Base-by-base conservation (phyloP, 2,329 filamentous ascomycete species). In the Alternaria sp. region DNA sequence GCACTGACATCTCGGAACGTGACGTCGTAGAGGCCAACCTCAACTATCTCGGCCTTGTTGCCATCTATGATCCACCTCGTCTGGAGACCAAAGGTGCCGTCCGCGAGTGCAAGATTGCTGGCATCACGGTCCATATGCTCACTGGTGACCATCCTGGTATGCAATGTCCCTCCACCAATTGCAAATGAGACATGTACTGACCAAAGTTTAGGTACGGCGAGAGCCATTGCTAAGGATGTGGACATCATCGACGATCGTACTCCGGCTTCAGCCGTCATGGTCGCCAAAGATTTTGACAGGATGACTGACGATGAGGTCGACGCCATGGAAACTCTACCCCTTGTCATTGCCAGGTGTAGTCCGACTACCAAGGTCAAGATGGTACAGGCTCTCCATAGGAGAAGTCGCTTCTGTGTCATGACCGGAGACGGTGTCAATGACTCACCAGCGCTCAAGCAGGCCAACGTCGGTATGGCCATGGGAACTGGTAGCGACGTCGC, bases 51-150 rank as follows among this genome's bases (percentile, higher is more conserved):
- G 93, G 93, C n/a, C 84, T 97, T 9, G 88, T 90, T 48, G 92
- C 92, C 55, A 89, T 96, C 62, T 94, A 95, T 72, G 92, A 96
- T 67, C 92, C 92, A 3, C 92, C 92, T 54, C 90, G 92, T 2
- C 86, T 87, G 2, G 92, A 96, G 78, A 93, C 92, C 0, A 90
- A 88, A 23, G 84, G 73, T 34, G 79, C 80, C 14, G 80, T 82
- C 46, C 73, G 73, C 26, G 75, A 79, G 54, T 82, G 80, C 34
- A 79, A 81, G 56, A 69, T 75, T 39, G 80, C 80, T 40, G 80
- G 80, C n/a, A 81, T 82, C 44, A 79, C 77, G 0, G 80, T 82
- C 1, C 80, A 82, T 62, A 82, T 82, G 80, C 73, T 82, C 28
- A 82, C 80, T 37, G 80, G 80, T 41, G 80, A 82, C 37, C 80